Base-by-base conservation (phyloP, 345 rosid genomes). In the Salix caprea region DNA sequence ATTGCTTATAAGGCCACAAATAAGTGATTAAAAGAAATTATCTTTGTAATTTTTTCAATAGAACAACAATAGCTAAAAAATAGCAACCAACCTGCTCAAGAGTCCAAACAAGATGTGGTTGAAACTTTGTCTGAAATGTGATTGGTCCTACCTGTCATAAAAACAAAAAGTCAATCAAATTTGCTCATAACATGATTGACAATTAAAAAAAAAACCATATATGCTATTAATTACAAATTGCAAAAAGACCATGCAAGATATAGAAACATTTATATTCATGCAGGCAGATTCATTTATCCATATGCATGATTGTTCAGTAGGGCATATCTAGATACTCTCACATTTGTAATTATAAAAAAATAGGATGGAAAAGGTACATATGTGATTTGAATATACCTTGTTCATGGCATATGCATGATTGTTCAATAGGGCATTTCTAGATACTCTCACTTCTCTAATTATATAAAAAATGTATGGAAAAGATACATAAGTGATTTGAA, bases 71-170 rank as follows among this genome's bases (percentile, higher is more conserved):
- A 58, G 26, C 64, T 58, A 26, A 58, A 23, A 39, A 32, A 67
- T 24, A 30, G 71, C 14, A 69, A 69, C 71, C 54, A 84, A 96
- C 99, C 99, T 92, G 94, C 78, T 96, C 98, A 65, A 96, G 90
- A 12, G 90, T 82, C 97, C 97, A 92, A 74, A 91, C 86, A 84
- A 93, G 97, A 81, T 91, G 94, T 34, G 92, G 89, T 92, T 88
- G 98, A 79, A 90, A 94, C 76, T 87, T 94, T 6, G 97, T 90
- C 81, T 91, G 82, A 76, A 89, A 96, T 69, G 97, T 92, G 81
- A 89, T 74, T 70, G 95, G 98, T 71, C 88, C 91, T 24, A 89
- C 96, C 99, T 96, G 88, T 73, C 74, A 30, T 46, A 79, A 23
- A 30, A 66, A 80, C 0, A 62, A 11, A 36, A 62, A 81, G 70